Conservation (phyloP, 176 grass and related monocot genomes). For the Ananas comosus region DNA sequence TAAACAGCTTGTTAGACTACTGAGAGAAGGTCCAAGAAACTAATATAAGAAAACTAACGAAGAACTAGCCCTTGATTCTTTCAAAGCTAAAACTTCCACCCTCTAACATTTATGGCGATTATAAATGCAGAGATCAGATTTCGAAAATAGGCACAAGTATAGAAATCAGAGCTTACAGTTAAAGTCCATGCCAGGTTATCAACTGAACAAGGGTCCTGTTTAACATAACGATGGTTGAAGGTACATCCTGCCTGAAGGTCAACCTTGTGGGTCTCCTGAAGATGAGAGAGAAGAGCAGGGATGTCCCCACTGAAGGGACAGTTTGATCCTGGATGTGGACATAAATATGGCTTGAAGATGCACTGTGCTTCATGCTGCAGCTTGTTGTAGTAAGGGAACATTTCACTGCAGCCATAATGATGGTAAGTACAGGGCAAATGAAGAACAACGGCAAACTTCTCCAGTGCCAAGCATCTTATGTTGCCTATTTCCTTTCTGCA, state of each 20-base stretch:
- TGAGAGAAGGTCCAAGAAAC: background rate
- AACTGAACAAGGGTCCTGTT: slow-evolving; percentile 21
- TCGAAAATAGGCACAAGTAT: background rate
- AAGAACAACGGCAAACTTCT: slow-evolving; percentile 16
- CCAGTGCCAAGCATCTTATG: slow-evolving; percentile 24
- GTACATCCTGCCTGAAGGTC: slow-evolving; percentile 25
- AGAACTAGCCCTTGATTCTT: too few species aligned
- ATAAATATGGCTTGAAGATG: slow-evolving; percentile 18
- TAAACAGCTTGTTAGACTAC: background rate
- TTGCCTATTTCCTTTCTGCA: slow-evolving; percentile 28
- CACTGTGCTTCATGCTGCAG: slow-evolving; percentile 16
- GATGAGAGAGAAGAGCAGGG: slow-evolving; percentile 14
- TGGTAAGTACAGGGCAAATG: slow-evolving; percentile 20
- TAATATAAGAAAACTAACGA: background rate
- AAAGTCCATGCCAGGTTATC: slow-evolving; percentile 24
- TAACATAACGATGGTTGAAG: slow-evolving; percentile 28
- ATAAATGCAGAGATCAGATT: too few species aligned
- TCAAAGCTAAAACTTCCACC: too few species aligned
- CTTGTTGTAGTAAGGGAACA: slow-evolving; percentile 20
- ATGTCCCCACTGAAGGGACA: slow-evolving; percentile 15
- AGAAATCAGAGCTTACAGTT: slow-evolving; percentile 16
- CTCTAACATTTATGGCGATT: too few species aligned
- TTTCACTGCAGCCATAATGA: slow-evolving; percentile 14
- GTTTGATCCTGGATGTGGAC: slow-evolving; percentile 17
- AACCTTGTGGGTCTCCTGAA: slow-evolving; percentile 17